A percentile compares a stretch with the other conserved stretches of the same genome.
phyloP scores from a whole-genome alignment of 352 stramenopile genomes.

The Phytophthora aleatoria region DNA sequence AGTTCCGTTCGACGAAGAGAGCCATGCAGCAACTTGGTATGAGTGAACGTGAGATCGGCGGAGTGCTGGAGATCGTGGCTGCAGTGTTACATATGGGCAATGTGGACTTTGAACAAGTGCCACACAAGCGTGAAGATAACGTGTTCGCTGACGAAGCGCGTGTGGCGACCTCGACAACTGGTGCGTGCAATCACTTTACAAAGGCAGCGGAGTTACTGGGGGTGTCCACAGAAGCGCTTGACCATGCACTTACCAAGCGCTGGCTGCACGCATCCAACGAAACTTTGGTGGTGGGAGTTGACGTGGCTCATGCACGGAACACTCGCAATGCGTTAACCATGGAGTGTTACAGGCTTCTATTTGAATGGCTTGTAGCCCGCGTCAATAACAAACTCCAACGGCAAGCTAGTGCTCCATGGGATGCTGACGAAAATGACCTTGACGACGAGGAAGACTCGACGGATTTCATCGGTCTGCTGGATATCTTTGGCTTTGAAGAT shows the following conservation, averaged over 20 bases:
- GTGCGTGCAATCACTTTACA: conserved; percentile 43
- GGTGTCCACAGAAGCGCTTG: conserved; percentile 58
- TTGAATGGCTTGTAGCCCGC: conserved; percentile 94
- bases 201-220: conserved; percentile 62
- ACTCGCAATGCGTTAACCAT: conserved; percentile 91
- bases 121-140: conserved; percentile 33
- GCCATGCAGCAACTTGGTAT: conserved; percentile 87
- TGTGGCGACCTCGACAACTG: conserved; percentile 17
- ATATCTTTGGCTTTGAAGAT: conserved; percentile 92
- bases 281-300: conserved; percentile 71
- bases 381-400: conserved; percentile 90
- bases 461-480: conserved; percentile 82
- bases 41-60: conserved; percentile 52
- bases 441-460: conserved; percentile 21
- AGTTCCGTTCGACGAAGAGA: conserved; percentile 62
- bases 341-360: conserved; percentile 92
- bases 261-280: conserved; percentile 72
- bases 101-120: conserved; percentile 63
- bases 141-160: conserved; percentile 38
- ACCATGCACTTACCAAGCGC: conserved; percentile 65
- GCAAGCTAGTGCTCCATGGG: conserved; percentile 13
- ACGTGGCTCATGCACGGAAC: conserved; percentile 69
- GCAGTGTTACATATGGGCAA: conserved; percentile 91
- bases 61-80: conserved; percentile 77
- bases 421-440: conserved; percentile 19